Base-by-base conservation (phyloP, 202 grass and related monocot genomes). In the Setaria viridis region DNA sequence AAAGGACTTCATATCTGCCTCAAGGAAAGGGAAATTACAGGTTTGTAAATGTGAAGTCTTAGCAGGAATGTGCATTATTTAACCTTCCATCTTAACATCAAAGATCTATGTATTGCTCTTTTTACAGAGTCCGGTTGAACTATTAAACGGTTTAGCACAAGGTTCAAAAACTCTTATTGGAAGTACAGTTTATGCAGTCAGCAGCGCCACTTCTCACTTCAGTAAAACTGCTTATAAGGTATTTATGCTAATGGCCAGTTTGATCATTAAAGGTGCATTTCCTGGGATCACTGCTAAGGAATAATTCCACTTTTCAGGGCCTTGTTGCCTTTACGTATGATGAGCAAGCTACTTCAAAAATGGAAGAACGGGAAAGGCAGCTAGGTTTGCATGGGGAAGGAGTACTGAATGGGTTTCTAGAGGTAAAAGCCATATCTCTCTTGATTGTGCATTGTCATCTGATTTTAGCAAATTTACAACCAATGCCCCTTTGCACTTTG, bases 321-420 rank as follows among this genome's bases (percentile, higher is more conserved):
- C 91, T 99, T 83, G 88, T 92, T 85, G 96, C 93, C 3, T 91
- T 99, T 88, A 94, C 96, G 62, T 99, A 94, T 92, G 93, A 99
- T 80, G 93, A 95, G 70, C 91, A 92, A 70, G 67, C 84, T 19
- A 70, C 86, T 80, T 90, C 88, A 83, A 88, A 92, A 88, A 85
- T 95, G 86, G 91, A 94, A 76, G 91, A 95, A 82, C 81, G 84
- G 80, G 85, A 90, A 80, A 91, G 91, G 39, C 88, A 94, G 72
- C 87, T 92, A 80, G 91, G 89, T 81, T 93, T 93, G 80, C 93
- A 95, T 87, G 96, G 93, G 17, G 90, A 99, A 91, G 93, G 96
- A 76, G 90, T 99, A 42, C 60, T 99, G 30, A 94, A 99, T 86
- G 96, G 90, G 34, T 94, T 99, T 85, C 74, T 99, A 83, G 93